Percentiles rank a stretch among this genome's conserved stretches.
Evolutionary conservation across 164 flowering plant genomes (phyloP).

Genomic region (Vitis amurensis): DNA sequence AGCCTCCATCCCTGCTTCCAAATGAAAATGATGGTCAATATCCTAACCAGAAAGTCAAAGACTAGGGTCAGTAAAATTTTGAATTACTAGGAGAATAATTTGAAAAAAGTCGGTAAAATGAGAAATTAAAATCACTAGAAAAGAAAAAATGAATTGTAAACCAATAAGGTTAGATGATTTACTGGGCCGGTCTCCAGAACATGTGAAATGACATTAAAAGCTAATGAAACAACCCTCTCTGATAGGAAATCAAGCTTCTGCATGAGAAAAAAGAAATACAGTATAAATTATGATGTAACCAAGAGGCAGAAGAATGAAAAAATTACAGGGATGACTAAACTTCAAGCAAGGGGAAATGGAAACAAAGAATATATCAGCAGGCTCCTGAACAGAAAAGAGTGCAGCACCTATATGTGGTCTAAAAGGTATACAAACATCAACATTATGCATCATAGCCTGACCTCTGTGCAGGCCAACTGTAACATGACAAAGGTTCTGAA

Average conservation of each 20-base stretch:
- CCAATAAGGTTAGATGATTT: slow-evolving; percentile 23
- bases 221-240: slow-evolving; percentile 67
- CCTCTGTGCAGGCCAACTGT: not conserved
- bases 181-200: slow-evolving; percentile 82
- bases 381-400: no score
- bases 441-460: no score
- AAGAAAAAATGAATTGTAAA: not conserved
- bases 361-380: no score
- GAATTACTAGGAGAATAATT: no score
- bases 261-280: slow-evolving; percentile 15
- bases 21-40: slow-evolving; percentile 1
- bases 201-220: slow-evolving; percentile 74
- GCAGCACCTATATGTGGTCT: no score
- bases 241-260: slow-evolving; percentile 65
- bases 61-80: not conserved
- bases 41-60: not conserved
- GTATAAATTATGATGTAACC: not conserved
- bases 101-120: no score
- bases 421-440: no score
- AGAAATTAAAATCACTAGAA: not conserved
- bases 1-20: slow-evolving; percentile 75
- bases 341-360: not conserved
- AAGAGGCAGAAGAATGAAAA: not conserved
- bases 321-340: not conserved
- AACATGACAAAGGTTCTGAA: not conserved